Conservation (phyloP, 805 yeast genomes). For the Yarrowia osloensis region DNA sequence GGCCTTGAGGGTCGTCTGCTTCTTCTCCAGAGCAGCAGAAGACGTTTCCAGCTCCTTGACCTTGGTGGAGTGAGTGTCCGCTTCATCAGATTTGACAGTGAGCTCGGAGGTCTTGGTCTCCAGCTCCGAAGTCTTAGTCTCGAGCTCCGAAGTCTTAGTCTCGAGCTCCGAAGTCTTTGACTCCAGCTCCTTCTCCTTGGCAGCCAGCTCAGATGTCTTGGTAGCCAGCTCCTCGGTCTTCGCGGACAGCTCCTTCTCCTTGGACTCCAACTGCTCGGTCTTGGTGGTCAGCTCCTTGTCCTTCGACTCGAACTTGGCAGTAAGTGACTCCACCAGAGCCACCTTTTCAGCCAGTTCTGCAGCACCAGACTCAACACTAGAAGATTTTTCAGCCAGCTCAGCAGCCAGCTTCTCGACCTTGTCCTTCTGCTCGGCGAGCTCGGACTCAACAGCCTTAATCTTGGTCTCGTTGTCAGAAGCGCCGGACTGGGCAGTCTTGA, state of each 20-base stretch:
- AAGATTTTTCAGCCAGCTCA: neutral
- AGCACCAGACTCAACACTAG: neutral
- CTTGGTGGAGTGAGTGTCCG: neutral
- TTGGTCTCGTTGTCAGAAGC: constrained; percentile 31
- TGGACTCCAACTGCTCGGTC: neutral
- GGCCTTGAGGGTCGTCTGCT: neutral
- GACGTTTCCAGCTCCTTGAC: constrained; percentile 21
- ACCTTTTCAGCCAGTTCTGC: constrained; percentile 13
- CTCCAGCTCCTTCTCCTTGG: neutral
- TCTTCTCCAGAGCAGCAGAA: constrained; percentile 15
- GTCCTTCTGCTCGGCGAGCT: constrained; percentile 20
- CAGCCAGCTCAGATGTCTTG: neutral
- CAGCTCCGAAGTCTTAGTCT: neutral
- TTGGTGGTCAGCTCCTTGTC: neutral
- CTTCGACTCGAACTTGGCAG: neutral
- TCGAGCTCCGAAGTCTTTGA: neutral
- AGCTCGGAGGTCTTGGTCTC: neutral
- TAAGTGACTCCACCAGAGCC: neutral
- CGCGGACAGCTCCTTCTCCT: neutral
- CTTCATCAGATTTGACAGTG: neutral
- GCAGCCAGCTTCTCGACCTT: neutral
- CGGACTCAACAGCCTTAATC: constrained; percentile 10
- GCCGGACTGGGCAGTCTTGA: constrained; percentile 26
- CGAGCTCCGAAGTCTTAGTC: neutral
- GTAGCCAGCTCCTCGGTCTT: neutral